Conservation (phyloP, 331 rosid genomes). For the Quercus tomentella region DNA sequence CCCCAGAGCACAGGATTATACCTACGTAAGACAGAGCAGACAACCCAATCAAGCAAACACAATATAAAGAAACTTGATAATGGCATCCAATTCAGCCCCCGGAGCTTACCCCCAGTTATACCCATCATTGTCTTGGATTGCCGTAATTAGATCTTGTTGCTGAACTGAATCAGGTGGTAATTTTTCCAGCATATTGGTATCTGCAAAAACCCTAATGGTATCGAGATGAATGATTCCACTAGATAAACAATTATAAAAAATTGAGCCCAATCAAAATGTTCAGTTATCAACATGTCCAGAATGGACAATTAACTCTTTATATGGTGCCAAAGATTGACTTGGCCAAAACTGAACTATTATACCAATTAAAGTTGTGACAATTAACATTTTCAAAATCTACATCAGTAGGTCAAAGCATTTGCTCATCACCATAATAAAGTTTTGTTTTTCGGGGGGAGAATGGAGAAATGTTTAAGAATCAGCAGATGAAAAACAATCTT, state of each 20-base stretch:
- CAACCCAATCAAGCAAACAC: slow-evolving; percentile 18
- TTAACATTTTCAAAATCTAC: background rate
- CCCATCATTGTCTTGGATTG: slow-evolving; percentile 70
- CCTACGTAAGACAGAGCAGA: slow-evolving; percentile 39
- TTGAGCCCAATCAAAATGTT: background rate
- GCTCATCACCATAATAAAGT: background rate
- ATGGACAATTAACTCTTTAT: background rate
- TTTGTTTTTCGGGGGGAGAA: background rate
- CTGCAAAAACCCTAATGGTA: slow-evolving; percentile 41
- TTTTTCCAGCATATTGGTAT: slow-evolving; percentile 56
- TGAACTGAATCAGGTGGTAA: slow-evolving; percentile 86
- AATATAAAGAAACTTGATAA: slow-evolving; percentile 6
- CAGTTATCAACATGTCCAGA: background rate
- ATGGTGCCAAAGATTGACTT: background rate
- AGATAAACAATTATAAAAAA: slow-evolving; percentile 11
- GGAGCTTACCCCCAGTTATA: slow-evolving; percentile 92
- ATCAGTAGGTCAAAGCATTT: background rate
- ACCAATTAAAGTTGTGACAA: background rate
- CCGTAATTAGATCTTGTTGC: slow-evolving; percentile 79
- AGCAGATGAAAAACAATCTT: slow-evolving; percentile 23
- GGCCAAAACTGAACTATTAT: background rate
- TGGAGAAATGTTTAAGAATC: slow-evolving; percentile 3
- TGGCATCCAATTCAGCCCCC: slow-evolving; percentile 4
- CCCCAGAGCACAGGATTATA: slow-evolving; percentile 98
- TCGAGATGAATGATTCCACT: background rate